Base-by-base conservation (phyloP, 1,284 basidiomycete genomes). In the Fomitopsis pinicola region DNA sequence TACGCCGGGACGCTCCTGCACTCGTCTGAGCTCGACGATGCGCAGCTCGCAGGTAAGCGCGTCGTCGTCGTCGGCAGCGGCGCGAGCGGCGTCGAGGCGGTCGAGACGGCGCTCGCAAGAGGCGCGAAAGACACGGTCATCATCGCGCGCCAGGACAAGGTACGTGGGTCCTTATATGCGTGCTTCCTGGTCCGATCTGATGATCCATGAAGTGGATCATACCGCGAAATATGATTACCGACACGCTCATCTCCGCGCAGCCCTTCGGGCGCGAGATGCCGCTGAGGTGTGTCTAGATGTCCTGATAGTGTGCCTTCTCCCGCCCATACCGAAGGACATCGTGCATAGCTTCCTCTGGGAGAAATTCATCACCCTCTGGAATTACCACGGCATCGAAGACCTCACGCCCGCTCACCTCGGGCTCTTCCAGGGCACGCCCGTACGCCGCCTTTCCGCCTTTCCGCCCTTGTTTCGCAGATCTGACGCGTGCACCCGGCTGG, bases 11-110 rank as follows among this genome's bases (percentile, higher is more conserved):
- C 76, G 17, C 73, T 87, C n/a, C 66, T 84, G 2, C 86, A 88
- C 67, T 86, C 84, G 0, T 82, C 80, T 0, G 73, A 84, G 64
- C 78, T 87, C 10, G 72, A 76, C 56, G 72, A 71, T 17, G 72
- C 74, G 8, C 67, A 76, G 7, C 68, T 77, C 2, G 69, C 74
- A 8, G 83, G 78, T 0, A 85, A 85, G 72, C 78, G 75, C 17
- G 73, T 84, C 3, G 75, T 81, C 12, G 77, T 86, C 2, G 75
- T 88, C 28, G 86, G 86, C 0, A 81, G 81, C 44, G 85, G 85
- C 0, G 86, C 86, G 0, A 83, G 80, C 55, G 85, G 82, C 8
- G 81, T 87, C 17, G 86, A 88, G 66, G 81, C 84, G 1, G 82
- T 84, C n/a, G 85, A 87, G 66, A 78, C 81, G 1, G 80, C 80